phyloP scores from a whole-genome alignment of 129 eudicot genomes.

The Lactuca saligna region DNA sequence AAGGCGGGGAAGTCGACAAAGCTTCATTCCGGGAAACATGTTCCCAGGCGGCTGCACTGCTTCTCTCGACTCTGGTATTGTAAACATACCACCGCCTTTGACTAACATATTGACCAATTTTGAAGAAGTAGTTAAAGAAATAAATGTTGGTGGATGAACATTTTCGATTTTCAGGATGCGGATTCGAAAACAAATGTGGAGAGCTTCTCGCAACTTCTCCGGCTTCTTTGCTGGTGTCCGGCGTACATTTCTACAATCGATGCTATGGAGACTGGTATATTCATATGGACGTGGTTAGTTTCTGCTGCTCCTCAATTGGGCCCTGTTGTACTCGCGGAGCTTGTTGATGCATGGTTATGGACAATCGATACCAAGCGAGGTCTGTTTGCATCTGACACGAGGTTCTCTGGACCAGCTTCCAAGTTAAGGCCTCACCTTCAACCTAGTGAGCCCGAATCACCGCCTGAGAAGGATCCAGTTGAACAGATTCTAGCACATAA shows the following conservation, averaged over 20 bases:
- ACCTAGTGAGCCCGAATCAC: slow-evolving; percentile 81
- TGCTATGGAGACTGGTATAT: slow-evolving; percentile 98
- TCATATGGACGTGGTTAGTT: slow-evolving; percentile 98
- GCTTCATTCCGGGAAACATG: slow-evolving; percentile 89
- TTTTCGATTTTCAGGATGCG: slow-evolving; percentile 63
- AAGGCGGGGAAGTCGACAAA: slow-evolving; percentile 88
- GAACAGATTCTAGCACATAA: slow-evolving; percentile 92
- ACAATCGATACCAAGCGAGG: slow-evolving; percentile 95
- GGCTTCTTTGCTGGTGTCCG: slow-evolving; percentile 99
- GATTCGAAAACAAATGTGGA: slow-evolving; percentile 70
- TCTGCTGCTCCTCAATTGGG: slow-evolving; percentile 98
- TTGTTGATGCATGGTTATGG: slow-evolving; percentile 99
- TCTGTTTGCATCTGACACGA: slow-evolving; percentile 86
- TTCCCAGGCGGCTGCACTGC: slow-evolving; percentile 93
- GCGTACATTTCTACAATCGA: slow-evolving; percentile 89
- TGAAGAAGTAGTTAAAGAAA: neutral
- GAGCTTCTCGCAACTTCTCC: slow-evolving; percentile 96
- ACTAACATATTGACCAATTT: neutral
- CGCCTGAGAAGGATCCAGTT: slow-evolving; percentile 85
- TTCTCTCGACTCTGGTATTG: slow-evolving; percentile 97
- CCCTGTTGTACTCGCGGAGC: slow-evolving; percentile 91
- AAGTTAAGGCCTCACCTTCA: slow-evolving; percentile 84
- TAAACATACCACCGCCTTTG: slow-evolving; percentile 24
- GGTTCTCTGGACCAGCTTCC: slow-evolving; percentile 91
- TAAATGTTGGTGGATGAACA: slow-evolving; percentile 10